phyloP scores from a whole-genome alignment of 192 early-diverging fungal genomes.

The Allomyces arbusculus region DNA sequence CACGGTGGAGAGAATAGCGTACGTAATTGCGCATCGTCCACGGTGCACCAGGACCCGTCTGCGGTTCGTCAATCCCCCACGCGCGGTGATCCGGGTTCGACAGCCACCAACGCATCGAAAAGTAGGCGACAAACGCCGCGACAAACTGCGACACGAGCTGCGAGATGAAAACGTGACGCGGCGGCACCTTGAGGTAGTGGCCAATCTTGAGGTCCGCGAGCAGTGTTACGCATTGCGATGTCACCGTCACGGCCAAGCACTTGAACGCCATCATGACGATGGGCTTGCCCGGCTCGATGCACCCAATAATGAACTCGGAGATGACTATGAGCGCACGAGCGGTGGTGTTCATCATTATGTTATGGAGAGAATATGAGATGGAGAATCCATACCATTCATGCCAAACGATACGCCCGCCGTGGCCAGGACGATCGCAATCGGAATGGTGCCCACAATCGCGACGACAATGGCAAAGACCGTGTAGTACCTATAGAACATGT shows the following conservation, averaged over 20 bases:
- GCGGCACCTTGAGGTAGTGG: constrained; percentile 67
- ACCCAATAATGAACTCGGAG: constrained; percentile 68
- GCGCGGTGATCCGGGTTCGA: too few species aligned
- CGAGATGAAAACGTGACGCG: constrained; percentile 54
- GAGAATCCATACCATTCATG: constrained; percentile 25
- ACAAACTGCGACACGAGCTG: constrained; percentile 54
- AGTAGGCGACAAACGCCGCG: constrained; percentile 28
- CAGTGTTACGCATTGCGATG: constrained; percentile 21
- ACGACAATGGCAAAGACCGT: constrained; percentile 32
- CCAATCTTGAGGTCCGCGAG: constrained; percentile 45
- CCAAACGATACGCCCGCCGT: constrained; percentile 31
- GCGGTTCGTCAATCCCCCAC: not conserved
- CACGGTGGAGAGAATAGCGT: constrained; percentile 34
- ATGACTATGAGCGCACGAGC: constrained; percentile 19
- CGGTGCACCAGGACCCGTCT: not conserved
- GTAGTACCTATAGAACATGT: too few species aligned
- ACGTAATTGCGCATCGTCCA: not conserved
- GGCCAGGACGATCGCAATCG: constrained; percentile 62
- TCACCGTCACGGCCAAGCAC: constrained; percentile 37
- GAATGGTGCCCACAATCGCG: constrained; percentile 44
- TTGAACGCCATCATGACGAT: constrained; percentile 76
- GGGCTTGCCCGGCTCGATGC: constrained; percentile 54
- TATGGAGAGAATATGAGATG: too few species aligned
- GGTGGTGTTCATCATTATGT: too few species aligned
- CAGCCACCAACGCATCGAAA: too few species aligned